Evolutionary conservation across 768 basidiomycete genomes (phyloP).

Genomic region (Chalciporus pseudorubinellus): DNA sequence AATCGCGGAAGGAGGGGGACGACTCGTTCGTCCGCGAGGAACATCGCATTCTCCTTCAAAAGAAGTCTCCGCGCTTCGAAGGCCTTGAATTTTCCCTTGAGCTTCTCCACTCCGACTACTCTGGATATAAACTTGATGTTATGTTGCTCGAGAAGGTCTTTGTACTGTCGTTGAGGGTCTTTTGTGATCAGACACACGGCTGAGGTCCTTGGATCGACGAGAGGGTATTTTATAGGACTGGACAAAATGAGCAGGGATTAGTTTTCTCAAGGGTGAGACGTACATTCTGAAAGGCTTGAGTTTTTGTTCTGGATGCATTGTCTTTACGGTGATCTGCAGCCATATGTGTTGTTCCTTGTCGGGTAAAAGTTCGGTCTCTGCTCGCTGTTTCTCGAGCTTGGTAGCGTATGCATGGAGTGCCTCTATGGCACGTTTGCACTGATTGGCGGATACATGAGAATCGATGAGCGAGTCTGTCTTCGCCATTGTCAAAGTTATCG

Average conservation of each 20-base stretch:
- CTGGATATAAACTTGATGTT: conserved; percentile 87
- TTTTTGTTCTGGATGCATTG: conserved; percentile 68
- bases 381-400: conserved; percentile 60
- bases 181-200: conserved; percentile 91
- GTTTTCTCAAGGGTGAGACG: conserved; percentile 28
- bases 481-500: conserved; percentile 34
- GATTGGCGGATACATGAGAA: conserved; percentile 61
- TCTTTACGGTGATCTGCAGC: conserved; percentile 86
- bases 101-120: conserved; percentile 87
- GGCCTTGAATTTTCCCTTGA: conserved; percentile 90
- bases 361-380: conserved; percentile 72
- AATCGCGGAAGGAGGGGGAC: conserved; percentile 83
- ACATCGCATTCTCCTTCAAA: conserved; percentile 86
- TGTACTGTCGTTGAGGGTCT: conserved; percentile 95
- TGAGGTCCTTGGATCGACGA: conserved; percentile 79
- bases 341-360: conserved; percentile 84
- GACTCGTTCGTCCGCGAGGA: conserved; percentile 90
- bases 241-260: conserved; percentile 2
- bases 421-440: conserved; percentile 75
- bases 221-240: conserved; percentile 72
- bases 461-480: conserved; percentile 57
- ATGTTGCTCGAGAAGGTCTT: conserved; percentile 78
- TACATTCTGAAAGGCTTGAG: conserved; percentile 86
- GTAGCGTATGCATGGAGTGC: conserved; percentile 72
- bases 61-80: conserved; percentile 81